These are phyloP conservation scores for Salix koriyanagi DNA, from an alignment of 345 rosid genomes.

Conservation along the genomic window DNA sequence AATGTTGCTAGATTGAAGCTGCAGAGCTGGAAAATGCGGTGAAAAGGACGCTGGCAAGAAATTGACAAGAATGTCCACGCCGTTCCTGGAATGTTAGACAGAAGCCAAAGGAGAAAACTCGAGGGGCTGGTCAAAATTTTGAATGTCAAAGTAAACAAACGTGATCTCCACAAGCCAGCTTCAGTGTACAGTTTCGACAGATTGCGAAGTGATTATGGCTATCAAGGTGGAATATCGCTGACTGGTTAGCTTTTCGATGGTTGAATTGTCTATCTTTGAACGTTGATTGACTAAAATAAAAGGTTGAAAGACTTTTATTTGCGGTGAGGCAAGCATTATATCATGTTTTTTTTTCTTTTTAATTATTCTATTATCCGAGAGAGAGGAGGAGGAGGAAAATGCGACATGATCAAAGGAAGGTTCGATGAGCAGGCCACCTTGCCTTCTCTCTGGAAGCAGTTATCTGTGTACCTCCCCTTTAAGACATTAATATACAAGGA, in stretches of 20 bases:
- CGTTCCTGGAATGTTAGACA: constrained; percentile 17
- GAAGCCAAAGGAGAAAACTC: neutral
- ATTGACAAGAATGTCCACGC: constrained; percentile 31
- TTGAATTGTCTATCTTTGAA: neutral
- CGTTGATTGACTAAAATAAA: neutral
- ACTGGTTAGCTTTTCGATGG: neutral
- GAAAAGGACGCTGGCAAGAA: constrained; percentile 33
- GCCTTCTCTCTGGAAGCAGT: too few species aligned
- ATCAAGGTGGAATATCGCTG: neutral
- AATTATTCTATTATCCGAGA: neutral
- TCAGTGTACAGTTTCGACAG: neutral
- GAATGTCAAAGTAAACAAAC: neutral
- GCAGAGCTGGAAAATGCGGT: constrained; percentile 44
- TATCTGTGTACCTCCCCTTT: too few species aligned
- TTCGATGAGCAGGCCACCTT: too few species aligned
- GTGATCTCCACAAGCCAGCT: neutral
- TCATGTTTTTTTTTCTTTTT: neutral
- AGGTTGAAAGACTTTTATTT: neutral
- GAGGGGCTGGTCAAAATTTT: neutral
- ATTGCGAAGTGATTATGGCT: neutral
- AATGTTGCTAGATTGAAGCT: constrained; percentile 39
- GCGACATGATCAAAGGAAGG: too few species aligned
- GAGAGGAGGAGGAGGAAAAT: neutral
- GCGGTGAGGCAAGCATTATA: too few species aligned
- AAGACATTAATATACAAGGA: too few species aligned